Evolutionary conservation across 1,284 basidiomycete genomes (phyloP), one percentile per base, ranked within the genome.

Genomic region (Heterobasidion irregulare): DNA sequence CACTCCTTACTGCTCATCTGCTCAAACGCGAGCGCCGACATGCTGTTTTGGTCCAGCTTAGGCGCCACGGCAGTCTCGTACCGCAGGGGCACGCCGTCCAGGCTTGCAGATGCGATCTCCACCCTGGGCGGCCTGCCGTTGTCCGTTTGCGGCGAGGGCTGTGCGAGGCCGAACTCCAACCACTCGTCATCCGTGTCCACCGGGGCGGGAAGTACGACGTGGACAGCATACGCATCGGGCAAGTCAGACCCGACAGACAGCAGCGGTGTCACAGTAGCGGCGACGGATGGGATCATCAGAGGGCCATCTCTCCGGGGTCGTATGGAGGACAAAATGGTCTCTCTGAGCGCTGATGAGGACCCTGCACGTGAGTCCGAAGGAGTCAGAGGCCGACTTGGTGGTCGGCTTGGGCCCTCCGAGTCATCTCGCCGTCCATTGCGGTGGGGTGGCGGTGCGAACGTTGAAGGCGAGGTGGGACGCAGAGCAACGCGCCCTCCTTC

Each of bases 161-260:
- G 73, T 8, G 80, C 80, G 46, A 90, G 71, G n/a, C 85, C 86
- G 63, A 90, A 89, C 66, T 89, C 86, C n/a, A 90, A 69, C 82
- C 82, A 86, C 55, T 83, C 83, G 19, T 77, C 76, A 54, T 80
- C 78, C 13, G 72, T 63, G 47, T 83, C 76, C 12, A 75, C 70
- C 16, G 84, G 84, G 6, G 78, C 78, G 35, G 80, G 78, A 15
- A 87, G 65, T 49, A 61, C 68, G 16, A 86, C 61, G 38, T 78
- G 75, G 48, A 89, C 85, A 19, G 78, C 82, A 60, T 89, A 86
- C 43, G 74, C 72, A 47, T 70, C 68, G 9, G 75, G 72, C 32
- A 69, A 63, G 2, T 53, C 46, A n/a, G 56, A 57, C 15, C 56
- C 56, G 8, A 53, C 56, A 8, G 52, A 55, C 43, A 70, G 59